Evolutionary conservation across 305 asterid species (phyloP).

Genomic region (Rubia peregrina): DNA sequence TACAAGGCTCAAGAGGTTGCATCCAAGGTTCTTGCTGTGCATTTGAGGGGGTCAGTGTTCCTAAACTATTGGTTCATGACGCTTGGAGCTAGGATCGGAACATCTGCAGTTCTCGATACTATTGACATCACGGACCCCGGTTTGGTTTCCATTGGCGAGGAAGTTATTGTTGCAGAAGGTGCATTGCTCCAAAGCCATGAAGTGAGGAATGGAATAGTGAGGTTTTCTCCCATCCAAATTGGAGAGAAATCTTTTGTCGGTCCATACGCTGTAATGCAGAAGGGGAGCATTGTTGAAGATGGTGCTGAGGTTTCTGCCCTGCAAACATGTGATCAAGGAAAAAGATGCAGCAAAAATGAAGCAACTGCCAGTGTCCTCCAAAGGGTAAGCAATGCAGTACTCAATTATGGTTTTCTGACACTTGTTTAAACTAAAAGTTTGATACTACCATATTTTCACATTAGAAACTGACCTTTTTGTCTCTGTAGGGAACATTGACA

Average conservation of each 20-base stretch:
- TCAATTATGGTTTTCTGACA: not conserved
- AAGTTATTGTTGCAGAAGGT: slow-evolving; percentile 59
- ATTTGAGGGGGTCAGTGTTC: slow-evolving; percentile 62
- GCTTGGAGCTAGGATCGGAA: slow-evolving; percentile 53
- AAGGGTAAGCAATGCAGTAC: slow-evolving; percentile 5
- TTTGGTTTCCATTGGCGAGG: slow-evolving; percentile 52
- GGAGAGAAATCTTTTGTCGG: slow-evolving; percentile 50
- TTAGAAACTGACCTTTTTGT: slow-evolving; percentile 16
- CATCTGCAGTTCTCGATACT: slow-evolving; percentile 46
- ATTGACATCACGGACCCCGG: slow-evolving; percentile 59
- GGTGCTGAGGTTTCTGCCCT: slow-evolving; percentile 42
- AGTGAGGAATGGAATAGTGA: slow-evolving; percentile 53
- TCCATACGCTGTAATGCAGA: slow-evolving; percentile 56
- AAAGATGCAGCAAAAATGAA: slow-evolving; percentile 13
- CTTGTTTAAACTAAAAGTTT: not conserved
- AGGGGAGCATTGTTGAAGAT: slow-evolving; percentile 42
- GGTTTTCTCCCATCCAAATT: slow-evolving; percentile 38
- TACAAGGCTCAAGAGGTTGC: slow-evolving; percentile 54
- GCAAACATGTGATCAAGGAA: slow-evolving; percentile 21
- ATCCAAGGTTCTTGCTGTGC: slow-evolving; percentile 57
- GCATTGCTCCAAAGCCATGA: slow-evolving; percentile 63
- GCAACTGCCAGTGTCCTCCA: slow-evolving; percentile 16
- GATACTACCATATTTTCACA: not conserved
- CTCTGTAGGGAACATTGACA: slow-evolving; percentile 25
- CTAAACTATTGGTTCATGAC: slow-evolving; percentile 54